Evolutionary conservation across 306 rosid species (phyloP), one percentile per base, ranked within the genome.

Genomic region (Cucurbita moschata): DNA sequence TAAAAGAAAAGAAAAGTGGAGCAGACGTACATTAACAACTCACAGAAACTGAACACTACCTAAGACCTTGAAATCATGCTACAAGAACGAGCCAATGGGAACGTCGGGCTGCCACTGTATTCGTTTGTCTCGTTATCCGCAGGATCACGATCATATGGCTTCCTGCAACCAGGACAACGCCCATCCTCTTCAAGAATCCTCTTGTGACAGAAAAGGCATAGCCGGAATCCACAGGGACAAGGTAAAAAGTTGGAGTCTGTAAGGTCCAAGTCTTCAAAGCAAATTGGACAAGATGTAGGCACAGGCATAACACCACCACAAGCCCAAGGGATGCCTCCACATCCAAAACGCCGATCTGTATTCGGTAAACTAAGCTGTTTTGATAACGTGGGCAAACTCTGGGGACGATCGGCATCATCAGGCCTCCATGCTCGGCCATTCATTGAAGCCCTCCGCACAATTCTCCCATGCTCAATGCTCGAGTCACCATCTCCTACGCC

Each of bases 201-300:
- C 84, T 94, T 94, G 82, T 94, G 96, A 82, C 99, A 94, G 84
- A 94, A 94, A 58, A 94, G 99, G 80, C 99, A 94, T 75, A 94
- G 92, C 86, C 96, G 84, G 76, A 89, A 94, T 40, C 99, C 97
- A 42, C 99, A 94, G 65, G 81, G 71, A 80, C 99, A 94, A 3
- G 99, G 99, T 72, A 88, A 59, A 71, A 94, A 94, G 72, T 96
- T 88, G 0, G 97, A 59, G 83, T 94, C 99, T 2, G 99, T 94
- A 74, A 86, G 67, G 79, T 94, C 99, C 55, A 94, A 87, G 79
- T 94, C 99, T 81, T 94, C 99, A 44, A 74, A 89, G 83, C 99
- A 94, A 73, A 94, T 91, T 44, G 99, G 99, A 78, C 99, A 91
- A 2, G 90, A 49, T 2, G 96, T 80, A 5, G 96, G 97, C 4